Evolutionary conservation across 2,329 filamentous ascomycete genomes (phyloP), one percentile per base, ranked within the genome.

Genomic region (Didymellaceae sp.): DNA sequence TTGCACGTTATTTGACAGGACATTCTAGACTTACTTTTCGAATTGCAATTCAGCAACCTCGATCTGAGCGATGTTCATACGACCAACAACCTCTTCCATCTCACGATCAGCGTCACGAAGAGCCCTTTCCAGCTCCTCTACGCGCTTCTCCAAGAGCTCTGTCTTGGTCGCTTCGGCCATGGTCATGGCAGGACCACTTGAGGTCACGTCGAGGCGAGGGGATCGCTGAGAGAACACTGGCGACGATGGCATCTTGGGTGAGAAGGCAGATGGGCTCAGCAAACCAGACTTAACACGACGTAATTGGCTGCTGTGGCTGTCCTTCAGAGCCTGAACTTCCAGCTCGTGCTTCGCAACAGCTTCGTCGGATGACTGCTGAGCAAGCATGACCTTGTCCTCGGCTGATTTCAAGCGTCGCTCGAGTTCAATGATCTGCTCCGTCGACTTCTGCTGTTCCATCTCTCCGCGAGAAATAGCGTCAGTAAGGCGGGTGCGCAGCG

Each of bases 291-390:
- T 86, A 65, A 91, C 83, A 11, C 93, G 88, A 59, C 86, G 86
- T 24, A 97, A 82, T 65, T 94, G 89, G 14, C 80, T 79, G 67
- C 84, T 90, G 66, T 94, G 86, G 52, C 85, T 88, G 47, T 95
- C 90, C 59, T 88, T 87, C 45, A 97, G 77, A 17, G 82, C 78
- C 14, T 83, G 78, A 28, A 96, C 82, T 73, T 97, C 91, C 28
- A 94, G 90, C 71, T 97, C 94, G 67, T 97, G 91, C 39, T 86
- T 86, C 33, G 84, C 78, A 49, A 97, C 85, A 30, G 87, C 86
- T 39, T 93, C 91, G 70, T 99, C 94, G 0, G 91, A 93, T 16
- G 88, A 84, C 48, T 90, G 87, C 72, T 97, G 93, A 1, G 93
- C 91, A 16, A 84, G 77, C 45, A 95, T 81, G 17, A 99, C 83